phyloP scores from a whole-genome alignment of 2,329 filamentous ascomycete species.

The Fusarium sp. region DNA sequence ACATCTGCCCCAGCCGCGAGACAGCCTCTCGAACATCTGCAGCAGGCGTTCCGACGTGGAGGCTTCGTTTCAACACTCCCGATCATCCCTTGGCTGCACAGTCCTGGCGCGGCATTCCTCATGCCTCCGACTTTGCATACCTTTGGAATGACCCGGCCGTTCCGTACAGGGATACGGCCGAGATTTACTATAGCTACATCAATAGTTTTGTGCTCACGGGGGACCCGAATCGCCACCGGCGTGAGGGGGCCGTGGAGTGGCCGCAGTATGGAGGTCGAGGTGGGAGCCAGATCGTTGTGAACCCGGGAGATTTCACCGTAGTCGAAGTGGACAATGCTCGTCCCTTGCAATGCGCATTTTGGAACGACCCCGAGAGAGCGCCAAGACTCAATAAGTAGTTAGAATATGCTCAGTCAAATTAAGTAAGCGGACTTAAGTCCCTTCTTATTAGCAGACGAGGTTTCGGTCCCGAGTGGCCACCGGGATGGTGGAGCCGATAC shows the following conservation, averaged over 20 bases:
- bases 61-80: constrained; percentile 10
- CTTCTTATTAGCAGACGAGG: not conserved
- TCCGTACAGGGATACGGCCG: not conserved
- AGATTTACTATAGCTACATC: not conserved
- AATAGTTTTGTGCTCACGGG: constrained; percentile 9
- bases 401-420: not conserved
- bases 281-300: not conserved
- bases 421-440: not conserved
- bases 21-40: not conserved
- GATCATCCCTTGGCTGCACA: not conserved
- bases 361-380: constrained; percentile 8
- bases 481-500: not conserved
- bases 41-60: not conserved
- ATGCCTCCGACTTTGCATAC: constrained; percentile 1
- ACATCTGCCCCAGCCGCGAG: constrained; percentile 9
- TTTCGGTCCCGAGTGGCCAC: not conserved
- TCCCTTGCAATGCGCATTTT: not conserved
- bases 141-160: constrained; percentile 8
- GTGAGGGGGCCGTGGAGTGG: not conserved
- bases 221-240: not conserved
- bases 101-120: constrained; percentile 2
- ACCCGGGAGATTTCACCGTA: not conserved
- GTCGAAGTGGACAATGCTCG: not conserved
- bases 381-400: constrained; percentile 4
- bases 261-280: not conserved